Base-by-base conservation (phyloP, 306 rosid genomes). In the Castanospermum australe region DNA sequence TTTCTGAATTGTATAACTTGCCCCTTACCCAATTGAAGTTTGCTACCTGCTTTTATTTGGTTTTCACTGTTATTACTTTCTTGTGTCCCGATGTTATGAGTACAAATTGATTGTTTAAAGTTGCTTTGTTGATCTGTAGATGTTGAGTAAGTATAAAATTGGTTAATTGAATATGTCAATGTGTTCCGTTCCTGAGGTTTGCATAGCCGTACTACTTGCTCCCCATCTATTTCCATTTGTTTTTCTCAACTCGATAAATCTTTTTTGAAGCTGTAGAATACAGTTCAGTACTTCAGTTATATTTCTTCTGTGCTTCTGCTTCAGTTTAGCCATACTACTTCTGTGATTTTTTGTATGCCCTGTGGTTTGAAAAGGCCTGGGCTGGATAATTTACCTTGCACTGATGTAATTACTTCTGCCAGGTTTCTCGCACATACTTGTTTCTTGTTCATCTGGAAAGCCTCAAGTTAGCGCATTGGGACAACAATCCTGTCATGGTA, bases 401-500 rank as follows among this genome's bases (percentile, higher is more conserved):
- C 79, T 60, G 82, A 83, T 71, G 15, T 25, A 81, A 41, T 78
- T 73, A 71, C 36, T 75, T 79, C 48, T 81, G 20, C 64, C 83
- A 90, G 91, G 89, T 86, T 70, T 52, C 54, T 77, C 79, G 7
- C 82, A 86, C 38, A 13, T 77, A 48, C 38, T 69, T 41, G 75
- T 67, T 76, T 21, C 83, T 84, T 73, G 82, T 75, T 80, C 85
- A 56, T 78, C 87, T 33, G 89, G 83, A 77, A 85, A 82, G 78
- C 83, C 88, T 56, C 82, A 73, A 71, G 55, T 44, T 79, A 84
- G 68, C 73, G 84, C 66, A 4, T 60, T 75, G 45, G 85, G 67
- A 79, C 85, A 83, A 79, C 88, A 90, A 71, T 81, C 88, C 39
- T 76, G 81, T 77, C 86, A 47, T 84, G 81, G 48, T 50, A 56